Conservation (phyloP, 2,329 filamentous ascomycete species). For the Colletotrichum tanaceti region DNA sequence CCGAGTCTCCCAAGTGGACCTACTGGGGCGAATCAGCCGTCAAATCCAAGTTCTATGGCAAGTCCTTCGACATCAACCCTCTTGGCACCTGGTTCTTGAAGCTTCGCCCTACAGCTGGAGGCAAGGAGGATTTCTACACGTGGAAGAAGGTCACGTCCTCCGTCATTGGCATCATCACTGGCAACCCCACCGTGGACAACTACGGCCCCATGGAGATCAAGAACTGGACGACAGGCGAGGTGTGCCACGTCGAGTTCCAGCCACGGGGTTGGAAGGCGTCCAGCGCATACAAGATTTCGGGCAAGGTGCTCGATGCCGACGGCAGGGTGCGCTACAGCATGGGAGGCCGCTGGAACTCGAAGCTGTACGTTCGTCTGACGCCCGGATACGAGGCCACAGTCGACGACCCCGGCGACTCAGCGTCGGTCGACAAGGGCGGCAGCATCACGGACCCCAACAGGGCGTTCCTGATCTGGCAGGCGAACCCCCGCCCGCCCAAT, state of each 20-base stretch:
- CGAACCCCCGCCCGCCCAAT: conserved; percentile 79
- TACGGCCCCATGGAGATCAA: conserved; percentile 97
- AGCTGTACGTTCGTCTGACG: conserved; percentile 92
- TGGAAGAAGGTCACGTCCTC: conserved; percentile 99
- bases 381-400: conserved; percentile 86
- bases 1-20: conserved; percentile 93
- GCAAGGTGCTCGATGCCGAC: conserved; percentile 82
- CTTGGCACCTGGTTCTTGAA: conserved; percentile 97
- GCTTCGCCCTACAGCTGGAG: conserved; percentile 79
- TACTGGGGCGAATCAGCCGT: conserved; percentile 97
- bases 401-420: conserved; percentile 63
- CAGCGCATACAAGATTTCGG: conserved; percentile 87
- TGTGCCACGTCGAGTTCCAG: conserved; percentile 93
- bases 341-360: conserved; percentile 96
- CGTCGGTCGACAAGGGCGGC: conserved; percentile 55
- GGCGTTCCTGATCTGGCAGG: conserved; percentile 94
- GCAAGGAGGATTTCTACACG: conserved; percentile 88
- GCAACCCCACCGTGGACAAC: conserved; percentile 96
- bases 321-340: conserved; percentile 90
- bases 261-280: conserved; percentile 94
- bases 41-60: conserved; percentile 96
- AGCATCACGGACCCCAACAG: conserved; percentile 74
- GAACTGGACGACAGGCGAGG: conserved; percentile 95
- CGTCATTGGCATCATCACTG: conserved; percentile 98
- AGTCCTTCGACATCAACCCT: conserved; percentile 96